Evolutionary conservation across 169 alveolate genomes (phyloP), one percentile per base, ranked within the genome.

Genomic region (Hammondia hammondi): DNA sequence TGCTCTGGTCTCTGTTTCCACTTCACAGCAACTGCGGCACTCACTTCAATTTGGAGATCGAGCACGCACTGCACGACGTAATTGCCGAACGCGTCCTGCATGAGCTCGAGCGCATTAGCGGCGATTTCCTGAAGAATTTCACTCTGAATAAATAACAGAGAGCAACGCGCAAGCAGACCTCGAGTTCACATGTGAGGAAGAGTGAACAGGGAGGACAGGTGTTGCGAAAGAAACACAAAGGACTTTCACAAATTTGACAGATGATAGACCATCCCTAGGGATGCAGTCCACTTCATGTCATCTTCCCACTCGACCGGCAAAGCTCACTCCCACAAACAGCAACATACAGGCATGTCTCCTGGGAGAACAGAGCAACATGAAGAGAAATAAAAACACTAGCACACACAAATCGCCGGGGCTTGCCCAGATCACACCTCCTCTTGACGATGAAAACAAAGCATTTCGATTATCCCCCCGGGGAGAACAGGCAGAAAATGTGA

Each of bases 11-110:
- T 97, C 92, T 95, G 94, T 67, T 97, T 98, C 73, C 73, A 17
- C 37, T 27, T 0, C 43, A 7, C 27, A 3, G 45, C 4, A 39
- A 77, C 21, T 77, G 48, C 29, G 87, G 87, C 24, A 32, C 73
- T 48, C 37, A 88, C 93, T 3, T 43, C 84, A 21, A 32, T 37
- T 9, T 56, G 88, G 29, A 37, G 93, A 21, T 82, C 67, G 29
- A 98, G 92, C 21, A 98, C 98, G 95, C 98, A 97, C 94, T 99
- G 99, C 27, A 99, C 98, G 61, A 99, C 99, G 96, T 99, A 99
- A 95, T 99, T 99, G 29, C 99, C 99, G 96, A 97, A 99, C 46
- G 99, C 98, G 94, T 98, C 99, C 87, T 98, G 97, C 43, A 98
- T 98, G 45, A 98, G 97, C 82, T 95, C 96, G 71, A 97, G 97